Evolutionary conservation across 2,329 filamentous ascomycete genomes (phyloP).

Genomic region (Venturia oleaginea): DNA sequence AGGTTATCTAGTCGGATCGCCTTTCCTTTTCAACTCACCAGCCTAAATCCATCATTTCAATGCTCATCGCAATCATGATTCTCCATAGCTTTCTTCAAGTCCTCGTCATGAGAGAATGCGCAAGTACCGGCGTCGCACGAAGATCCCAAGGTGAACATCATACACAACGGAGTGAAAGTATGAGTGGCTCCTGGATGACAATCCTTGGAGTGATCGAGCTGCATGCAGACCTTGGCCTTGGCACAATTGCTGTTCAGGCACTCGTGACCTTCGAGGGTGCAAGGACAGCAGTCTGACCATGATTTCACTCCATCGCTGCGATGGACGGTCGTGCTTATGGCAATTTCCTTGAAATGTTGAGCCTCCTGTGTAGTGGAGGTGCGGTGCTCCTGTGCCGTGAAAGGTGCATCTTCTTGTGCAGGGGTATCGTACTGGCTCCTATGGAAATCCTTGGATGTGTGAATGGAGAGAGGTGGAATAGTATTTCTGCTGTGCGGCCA

Average conservation of each 20-base stretch:
- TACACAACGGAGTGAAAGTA: background rate
- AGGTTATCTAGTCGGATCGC: no score
- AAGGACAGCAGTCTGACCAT: constrained; percentile 1
- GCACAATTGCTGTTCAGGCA: background rate
- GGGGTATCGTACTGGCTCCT: background rate
- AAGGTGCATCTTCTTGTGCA: background rate
- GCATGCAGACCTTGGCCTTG: constrained; percentile 4
- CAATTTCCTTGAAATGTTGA: background rate
- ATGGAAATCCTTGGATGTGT: background rate
- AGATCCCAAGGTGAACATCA: background rate
- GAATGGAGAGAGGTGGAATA: background rate
- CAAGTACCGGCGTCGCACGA: background rate
- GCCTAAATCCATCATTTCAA: background rate
- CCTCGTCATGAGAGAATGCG: background rate
- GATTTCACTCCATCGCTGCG: background rate
- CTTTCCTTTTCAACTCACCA: background rate
- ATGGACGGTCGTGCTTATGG: background rate
- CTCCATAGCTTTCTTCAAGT: background rate
- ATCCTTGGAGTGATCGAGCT: background rate
- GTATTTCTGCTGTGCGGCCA: background rate
- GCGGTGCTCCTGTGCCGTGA: background rate
- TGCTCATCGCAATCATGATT: constrained; percentile 1
- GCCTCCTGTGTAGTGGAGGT: background rate
- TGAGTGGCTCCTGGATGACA: background rate
- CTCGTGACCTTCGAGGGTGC: background rate